Percentiles rank a stretch among this genome's conserved stretches.
Evolutionary conservation across 1,284 basidiomycete genomes (phyloP).

Genomic region (Cryptococcus sp.): DNA sequence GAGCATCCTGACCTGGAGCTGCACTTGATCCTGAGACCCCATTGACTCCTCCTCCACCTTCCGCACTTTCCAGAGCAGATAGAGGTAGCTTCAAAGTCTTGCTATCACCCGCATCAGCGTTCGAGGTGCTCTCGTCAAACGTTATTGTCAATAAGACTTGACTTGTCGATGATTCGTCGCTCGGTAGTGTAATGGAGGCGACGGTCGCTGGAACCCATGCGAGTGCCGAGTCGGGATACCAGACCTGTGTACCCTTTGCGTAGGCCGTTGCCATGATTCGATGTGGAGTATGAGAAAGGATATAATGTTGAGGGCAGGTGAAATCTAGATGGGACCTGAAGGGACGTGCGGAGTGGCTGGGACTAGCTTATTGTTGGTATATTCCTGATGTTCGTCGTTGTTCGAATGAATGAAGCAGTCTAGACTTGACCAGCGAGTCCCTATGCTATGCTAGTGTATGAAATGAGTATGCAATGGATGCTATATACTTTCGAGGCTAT

Average conservation of each 20-base stretch:
- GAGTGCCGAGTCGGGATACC: slow-evolving; percentile 43
- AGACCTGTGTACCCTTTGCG: slow-evolving; percentile 46
- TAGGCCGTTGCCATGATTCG: slow-evolving; percentile 38
- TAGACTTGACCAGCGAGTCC: background rate
- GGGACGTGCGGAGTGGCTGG: too few relatives aligned
- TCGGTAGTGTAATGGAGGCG: slow-evolving; percentile 28
- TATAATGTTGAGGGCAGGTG: background rate
- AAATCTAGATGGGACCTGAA: background rate
- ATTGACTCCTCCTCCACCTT: slow-evolving; percentile 17
- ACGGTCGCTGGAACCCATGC: slow-evolving; percentile 48
- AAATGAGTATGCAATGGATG: background rate
- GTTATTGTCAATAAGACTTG: slow-evolving; percentile 34
- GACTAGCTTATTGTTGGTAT: too few relatives aligned
- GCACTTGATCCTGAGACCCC: slow-evolving; percentile 12
- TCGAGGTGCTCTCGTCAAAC: slow-evolving; percentile 22
- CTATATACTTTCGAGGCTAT: background rate
- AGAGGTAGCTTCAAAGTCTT: slow-evolving; percentile 39
- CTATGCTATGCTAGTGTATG: background rate
- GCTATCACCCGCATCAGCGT: slow-evolving; percentile 13
- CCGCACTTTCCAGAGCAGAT: slow-evolving; percentile 27
- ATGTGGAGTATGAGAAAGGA: background rate
- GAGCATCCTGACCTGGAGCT: slow-evolving; percentile 37
- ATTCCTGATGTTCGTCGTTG: too few relatives aligned
- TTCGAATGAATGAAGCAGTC: too few relatives aligned
- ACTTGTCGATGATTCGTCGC: slow-evolving; percentile 18